Base-by-base conservation (phyloP, 1,284 basidiomycete species). In the Moesziomyces sp. region DNA sequence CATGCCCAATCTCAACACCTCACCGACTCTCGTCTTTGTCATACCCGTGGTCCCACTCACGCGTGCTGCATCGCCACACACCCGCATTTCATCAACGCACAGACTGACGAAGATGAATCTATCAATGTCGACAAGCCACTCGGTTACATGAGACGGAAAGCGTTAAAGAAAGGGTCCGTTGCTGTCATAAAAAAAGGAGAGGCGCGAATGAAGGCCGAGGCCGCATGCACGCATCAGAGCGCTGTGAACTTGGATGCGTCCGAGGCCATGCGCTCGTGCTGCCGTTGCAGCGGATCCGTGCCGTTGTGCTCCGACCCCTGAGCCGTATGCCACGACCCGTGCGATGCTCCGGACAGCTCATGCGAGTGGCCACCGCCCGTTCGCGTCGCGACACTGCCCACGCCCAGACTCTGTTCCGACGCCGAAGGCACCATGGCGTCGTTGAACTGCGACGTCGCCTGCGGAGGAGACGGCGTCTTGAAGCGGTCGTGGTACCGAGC, bases 401-500 rank as follows among this genome's bases (percentile, higher is more conserved):
- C 44, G 5, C 38, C 42, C 4, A 68, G 30, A 18, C 59, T 62
- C 43, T 62, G 59, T 21, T 62, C 46, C 5, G 58, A 62, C 0
- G 26, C 8, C 8, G 58, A 58, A 1, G 35, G 26, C 9, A 43
- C 23, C 46, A 61, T 50, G 24, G 38, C 52, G 0, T 35, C 30
- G 1, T 43, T 52, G n/a, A 46, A 45, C 13, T 48, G 53, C 19
- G 52, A 2, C 10, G 45, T 10, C 45, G 44, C n/a, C 18, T 38
- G 34, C 21, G 58, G 57, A 10, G 63, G 63, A 16, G 64, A 58
- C 2, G 67, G 56, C 11, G 55, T 52, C 18, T 67, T 71, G 53
- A 72, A 72, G 11, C 74, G 57, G 34, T 72, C 68, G 47, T 68
- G 68, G 30, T 76, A 72, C 28, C 58, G 19, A 8, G 59, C 58